Evolutionary conservation across 805 yeast genomes (phyloP), one percentile per base, ranked within the genome.

Genomic region (Wickerhamomyces xylosicus): DNA sequence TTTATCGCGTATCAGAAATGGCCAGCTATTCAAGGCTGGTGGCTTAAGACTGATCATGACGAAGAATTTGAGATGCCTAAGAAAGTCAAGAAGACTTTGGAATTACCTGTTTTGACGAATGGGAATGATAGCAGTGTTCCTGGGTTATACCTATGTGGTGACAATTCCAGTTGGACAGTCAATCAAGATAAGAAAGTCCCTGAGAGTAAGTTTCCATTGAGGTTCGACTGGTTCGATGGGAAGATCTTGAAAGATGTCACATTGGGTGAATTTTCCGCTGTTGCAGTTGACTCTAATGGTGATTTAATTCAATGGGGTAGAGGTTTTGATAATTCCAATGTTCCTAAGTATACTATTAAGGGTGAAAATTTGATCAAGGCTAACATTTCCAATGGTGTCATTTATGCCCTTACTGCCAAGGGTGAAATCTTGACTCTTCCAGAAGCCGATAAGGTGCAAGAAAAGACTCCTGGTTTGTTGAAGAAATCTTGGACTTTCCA

Each of bases 231-330:
- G 46, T 86, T 90, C 49, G 85, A 86, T 52, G 71, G 71, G 31
- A 68, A 69, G 60, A 49, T 64, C 14, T 57, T 85, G 22, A 65
- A 69, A 35, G 80, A 76, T 50, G 74, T 89, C 4, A 62, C 66
- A 17, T 52, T 85, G 2, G 63, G 68, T 19, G 67, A 66, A 5
- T 57, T 59, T 7, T 56, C 63, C 25, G 71, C 62, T 1, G 55
- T 47, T 4, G 86, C 86, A 0, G 72, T 85, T 15, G 73, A 78
- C 43, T 66, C 67, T 1, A 71, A 70, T 14, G 97, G 97, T 16
- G 72, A 81, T 50, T 66, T 86, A 25, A 77, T 75, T 40, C 83
- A 81, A 53, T 85, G 89, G 84, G 76, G 77, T n/a, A 50, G 57
- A 21, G 71, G 68, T 1, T 53, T 52, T 39, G 52, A 58, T 33